These are phyloP conservation scores for Raffaelea arxii DNA, from an alignment of 2,329 filamentous ascomycete genomes.

Conservation along the genomic window DNA sequence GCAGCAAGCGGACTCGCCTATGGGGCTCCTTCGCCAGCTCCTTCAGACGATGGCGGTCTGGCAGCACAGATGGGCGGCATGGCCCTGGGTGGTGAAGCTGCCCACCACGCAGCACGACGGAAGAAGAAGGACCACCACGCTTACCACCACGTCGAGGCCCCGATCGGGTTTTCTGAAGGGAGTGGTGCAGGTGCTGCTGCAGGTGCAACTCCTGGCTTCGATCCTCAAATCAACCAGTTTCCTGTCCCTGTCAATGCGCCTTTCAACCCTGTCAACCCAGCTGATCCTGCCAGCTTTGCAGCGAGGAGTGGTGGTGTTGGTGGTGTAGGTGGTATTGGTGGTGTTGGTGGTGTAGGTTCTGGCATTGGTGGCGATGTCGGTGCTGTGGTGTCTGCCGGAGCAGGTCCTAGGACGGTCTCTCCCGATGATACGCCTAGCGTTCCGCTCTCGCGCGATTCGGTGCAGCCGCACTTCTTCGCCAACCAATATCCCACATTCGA, in stretches of 20 bases:
- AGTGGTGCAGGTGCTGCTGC: conserved; percentile 38
- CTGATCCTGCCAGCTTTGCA: conserved; percentile 35
- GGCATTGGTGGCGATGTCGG: conserved; percentile 23
- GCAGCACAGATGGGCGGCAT: conserved; percentile 71
- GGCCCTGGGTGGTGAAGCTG: conserved; percentile 50
- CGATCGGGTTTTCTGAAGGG: conserved; percentile 56
- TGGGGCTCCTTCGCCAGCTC: conserved; percentile 18
- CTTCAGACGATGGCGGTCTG: conserved; percentile 37
- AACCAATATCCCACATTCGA: conserved; percentile 95
- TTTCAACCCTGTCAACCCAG: conserved; percentile 35
- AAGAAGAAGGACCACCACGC: conserved; percentile 96
- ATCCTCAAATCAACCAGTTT: conserved; percentile 40
- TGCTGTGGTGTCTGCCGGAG: conserved; percentile 43
- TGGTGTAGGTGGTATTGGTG: conserved; percentile 30
- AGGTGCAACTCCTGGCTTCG: not conserved
- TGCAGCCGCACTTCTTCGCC: conserved; percentile 74
- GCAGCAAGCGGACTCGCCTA: conserved; percentile 13
- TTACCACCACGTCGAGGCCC: conserved; percentile 74
- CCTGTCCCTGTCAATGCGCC: conserved; percentile 45
- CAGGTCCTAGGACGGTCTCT: conserved; percentile 68
- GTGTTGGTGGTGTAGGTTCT: not conserved
- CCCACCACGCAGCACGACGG: conserved; percentile 44
- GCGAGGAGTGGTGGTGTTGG: conserved; percentile 26
- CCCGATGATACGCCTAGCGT: conserved; percentile 90
- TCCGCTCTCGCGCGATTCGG: conserved; percentile 70